A percentile compares a stretch with the other conserved stretches of the same genome.
Conservation (phyloP, 192 early-diverging fungal genomes). For the Phlyctochytrium planicorne region DNA sequence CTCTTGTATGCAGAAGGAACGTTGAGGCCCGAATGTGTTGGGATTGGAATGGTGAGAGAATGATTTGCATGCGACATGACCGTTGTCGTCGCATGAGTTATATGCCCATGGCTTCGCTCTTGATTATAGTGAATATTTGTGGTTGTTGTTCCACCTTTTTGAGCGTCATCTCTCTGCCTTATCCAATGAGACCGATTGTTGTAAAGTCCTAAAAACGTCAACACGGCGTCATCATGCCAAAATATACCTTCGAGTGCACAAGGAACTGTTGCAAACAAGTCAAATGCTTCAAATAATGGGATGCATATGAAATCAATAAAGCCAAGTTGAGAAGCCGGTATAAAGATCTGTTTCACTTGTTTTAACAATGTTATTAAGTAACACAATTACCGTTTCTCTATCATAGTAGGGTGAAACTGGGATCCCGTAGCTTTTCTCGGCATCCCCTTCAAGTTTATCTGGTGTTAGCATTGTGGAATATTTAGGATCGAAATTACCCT, state of each 20-base stretch:
- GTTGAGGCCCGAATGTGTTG: too few relatives aligned
- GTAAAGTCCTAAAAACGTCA: neutral
- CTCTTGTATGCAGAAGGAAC: too few relatives aligned
- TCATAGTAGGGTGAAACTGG: conserved; percentile 48
- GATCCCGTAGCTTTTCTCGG: conserved; percentile 42
- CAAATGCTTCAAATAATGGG: conserved; percentile 39
- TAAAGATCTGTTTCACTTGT: conserved; percentile 23
- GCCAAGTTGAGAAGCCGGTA: conserved; percentile 52
- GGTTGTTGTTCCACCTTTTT: too few relatives aligned
- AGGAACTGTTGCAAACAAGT: conserved; percentile 8
- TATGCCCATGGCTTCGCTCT: too few relatives aligned
- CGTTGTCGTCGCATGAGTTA: too few relatives aligned
- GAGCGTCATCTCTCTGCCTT: neutral
- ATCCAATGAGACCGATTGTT: conserved; percentile 4
- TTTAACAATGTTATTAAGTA: neutral
- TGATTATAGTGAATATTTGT: too few relatives aligned
- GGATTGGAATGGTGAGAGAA: too few relatives aligned
- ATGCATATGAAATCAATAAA: conserved; percentile 48
- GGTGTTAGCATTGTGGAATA: neutral
- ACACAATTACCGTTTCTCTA: conserved; percentile 29
- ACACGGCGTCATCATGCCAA: neutral
- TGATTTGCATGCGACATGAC: too few relatives aligned
- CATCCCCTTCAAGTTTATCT: too few relatives aligned
- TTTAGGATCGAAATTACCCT: conserved; percentile 11
- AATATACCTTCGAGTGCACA: conserved; percentile 6